A percentile compares a stretch with the other conserved stretches of the same genome.
Conservation (phyloP, 1,284 basidiomycete species). For the Schizopora paradoxa region DNA sequence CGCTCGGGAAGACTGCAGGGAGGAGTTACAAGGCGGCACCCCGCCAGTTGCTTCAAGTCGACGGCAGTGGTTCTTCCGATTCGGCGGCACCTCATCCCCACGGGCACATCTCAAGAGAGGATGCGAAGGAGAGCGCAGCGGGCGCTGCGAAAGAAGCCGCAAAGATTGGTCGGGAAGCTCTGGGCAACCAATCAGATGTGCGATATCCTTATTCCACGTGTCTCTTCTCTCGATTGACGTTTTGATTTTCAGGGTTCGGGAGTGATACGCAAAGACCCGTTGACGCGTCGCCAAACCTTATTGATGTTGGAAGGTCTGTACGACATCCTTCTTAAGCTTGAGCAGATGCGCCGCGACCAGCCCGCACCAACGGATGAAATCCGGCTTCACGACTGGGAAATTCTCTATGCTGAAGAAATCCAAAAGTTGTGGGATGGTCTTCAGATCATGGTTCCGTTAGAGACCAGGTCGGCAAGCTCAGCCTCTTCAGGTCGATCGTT, state of each 20-base stretch:
- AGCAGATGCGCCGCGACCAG: conserved; percentile 81
- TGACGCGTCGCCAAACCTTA: conserved; percentile 76
- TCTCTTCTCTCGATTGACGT: not conserved
- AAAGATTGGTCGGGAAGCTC: conserved; percentile 61
- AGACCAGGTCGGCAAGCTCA: conserved; percentile 60
- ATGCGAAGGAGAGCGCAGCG: conserved; percentile 34
- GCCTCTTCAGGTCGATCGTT: conserved; percentile 10
- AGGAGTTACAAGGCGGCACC: conserved; percentile 94
- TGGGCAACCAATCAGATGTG: conserved; percentile 52
- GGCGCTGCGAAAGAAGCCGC: conserved; percentile 66
- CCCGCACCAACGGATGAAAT: conserved; percentile 60
- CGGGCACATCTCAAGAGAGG: conserved; percentile 53
- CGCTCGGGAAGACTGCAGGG: conserved; percentile 89
- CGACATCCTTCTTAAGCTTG: conserved; percentile 78
- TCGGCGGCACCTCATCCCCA: conserved; percentile 52
- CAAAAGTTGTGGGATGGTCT: conserved; percentile 79
- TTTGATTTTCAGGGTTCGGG: conserved; percentile 40
- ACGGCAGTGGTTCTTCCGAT: conserved; percentile 43
- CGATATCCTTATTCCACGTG: conserved; percentile 18
- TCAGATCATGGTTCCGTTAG: conserved; percentile 85
- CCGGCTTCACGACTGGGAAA: conserved; percentile 50
- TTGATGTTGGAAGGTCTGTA: conserved; percentile 84
- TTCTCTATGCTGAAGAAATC: conserved; percentile 50
- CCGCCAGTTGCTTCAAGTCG: conserved; percentile 89
- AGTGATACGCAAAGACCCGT: conserved; percentile 59